These are phyloP conservation scores for Dictyostelium purpureum DNA, from an alignment of 78 protist species.

Conservation along the genomic window DNA sequence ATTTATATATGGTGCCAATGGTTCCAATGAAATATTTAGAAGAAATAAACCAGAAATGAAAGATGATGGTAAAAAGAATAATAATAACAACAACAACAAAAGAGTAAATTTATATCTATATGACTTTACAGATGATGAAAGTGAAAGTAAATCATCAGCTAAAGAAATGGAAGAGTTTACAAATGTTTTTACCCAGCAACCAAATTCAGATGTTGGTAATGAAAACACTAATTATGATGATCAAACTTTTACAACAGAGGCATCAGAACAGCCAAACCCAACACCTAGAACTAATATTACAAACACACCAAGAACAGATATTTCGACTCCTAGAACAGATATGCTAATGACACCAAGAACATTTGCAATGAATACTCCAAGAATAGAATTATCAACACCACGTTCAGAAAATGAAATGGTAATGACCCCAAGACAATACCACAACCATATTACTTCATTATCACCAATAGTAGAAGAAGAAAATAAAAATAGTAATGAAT, in stretches of 20 bases:
- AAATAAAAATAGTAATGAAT: neutral
- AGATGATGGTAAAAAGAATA: neutral
- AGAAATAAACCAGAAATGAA: neutral
- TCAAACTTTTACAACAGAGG: neutral
- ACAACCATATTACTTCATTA: neutral
- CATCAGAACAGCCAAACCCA: neutral
- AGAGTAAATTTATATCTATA: neutral
- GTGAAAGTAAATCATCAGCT: neutral
- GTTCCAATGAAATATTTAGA: conserved; percentile 19
- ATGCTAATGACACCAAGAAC: neutral
- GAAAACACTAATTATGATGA: neutral
- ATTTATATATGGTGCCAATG: neutral
- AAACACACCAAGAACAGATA: neutral
- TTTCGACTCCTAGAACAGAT: neutral
- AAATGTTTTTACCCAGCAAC: neutral
- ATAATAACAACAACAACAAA: neutral
- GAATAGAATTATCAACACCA: too few relatives aligned
- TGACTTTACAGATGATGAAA: neutral
- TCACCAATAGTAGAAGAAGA: neutral
- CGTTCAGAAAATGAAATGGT: neutral
- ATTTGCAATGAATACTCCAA: neutral
- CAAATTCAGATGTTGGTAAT: neutral
- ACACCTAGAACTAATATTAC: neutral
- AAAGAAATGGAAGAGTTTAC: neutral
- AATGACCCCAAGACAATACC: conserved; percentile 3